Conservation (phyloP, 108 stramenopile species). For the Schizochytrium sp. region DNA sequence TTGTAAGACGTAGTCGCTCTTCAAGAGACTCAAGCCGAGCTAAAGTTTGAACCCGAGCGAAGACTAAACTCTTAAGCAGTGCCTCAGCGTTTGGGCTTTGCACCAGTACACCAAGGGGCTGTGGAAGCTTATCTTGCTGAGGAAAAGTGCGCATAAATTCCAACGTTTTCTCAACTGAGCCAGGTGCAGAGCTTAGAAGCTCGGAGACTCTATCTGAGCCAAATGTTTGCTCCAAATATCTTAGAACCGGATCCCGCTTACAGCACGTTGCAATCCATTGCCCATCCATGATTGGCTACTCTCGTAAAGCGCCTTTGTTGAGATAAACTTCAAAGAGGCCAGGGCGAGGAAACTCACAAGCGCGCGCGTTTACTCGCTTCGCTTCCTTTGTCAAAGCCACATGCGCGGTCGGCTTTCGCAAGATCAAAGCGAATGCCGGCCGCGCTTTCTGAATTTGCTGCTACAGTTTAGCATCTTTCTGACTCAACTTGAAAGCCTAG, state of each 20-base stretch:
- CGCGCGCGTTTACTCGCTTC: too few relatives aligned
- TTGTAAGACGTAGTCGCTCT: not conserved
- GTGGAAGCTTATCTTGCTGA: not conserved
- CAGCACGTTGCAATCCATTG: not conserved
- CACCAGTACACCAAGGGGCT: not conserved
- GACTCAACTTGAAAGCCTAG: too few relatives aligned
- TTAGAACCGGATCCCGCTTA: not conserved
- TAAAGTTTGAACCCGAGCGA: not conserved
- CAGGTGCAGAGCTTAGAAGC: not conserved
- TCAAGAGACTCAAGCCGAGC: conserved; percentile 28
- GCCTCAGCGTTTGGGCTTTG: conserved; percentile 3
- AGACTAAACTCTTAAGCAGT: conserved; percentile 17
- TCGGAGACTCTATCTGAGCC: not conserved
- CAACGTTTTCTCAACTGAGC: not conserved
- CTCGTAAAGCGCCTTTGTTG: too few relatives aligned
- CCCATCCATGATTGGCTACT: not conserved
- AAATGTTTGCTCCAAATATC: not conserved
- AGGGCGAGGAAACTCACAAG: too few relatives aligned
- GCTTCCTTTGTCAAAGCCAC: too few relatives aligned
- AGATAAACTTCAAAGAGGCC: too few relatives aligned
- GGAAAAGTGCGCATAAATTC: not conserved
- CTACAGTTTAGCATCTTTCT: too few relatives aligned
- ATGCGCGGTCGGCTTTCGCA: too few relatives aligned
- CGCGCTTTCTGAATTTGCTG: too few relatives aligned
- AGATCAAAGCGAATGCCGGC: too few relatives aligned